phyloP scores from a whole-genome alignment of 2,329 filamentous ascomycete species.

The Chaetomium globosum region DNA sequence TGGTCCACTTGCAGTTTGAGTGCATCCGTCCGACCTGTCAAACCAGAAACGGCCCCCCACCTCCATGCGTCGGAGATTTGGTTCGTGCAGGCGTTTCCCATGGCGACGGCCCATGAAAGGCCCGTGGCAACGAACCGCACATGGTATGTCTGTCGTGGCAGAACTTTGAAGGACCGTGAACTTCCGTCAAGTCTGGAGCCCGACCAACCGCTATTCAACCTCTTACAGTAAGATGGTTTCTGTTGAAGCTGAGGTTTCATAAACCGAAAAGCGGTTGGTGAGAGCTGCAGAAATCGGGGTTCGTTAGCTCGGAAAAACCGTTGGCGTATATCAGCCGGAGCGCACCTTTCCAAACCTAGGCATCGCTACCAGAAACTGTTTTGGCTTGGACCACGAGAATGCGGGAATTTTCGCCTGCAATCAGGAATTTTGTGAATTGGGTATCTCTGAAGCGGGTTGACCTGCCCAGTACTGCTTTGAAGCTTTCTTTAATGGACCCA shows the following conservation, averaged over 20 bases:
- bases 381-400: no score
- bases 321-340: not conserved
- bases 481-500: no score
- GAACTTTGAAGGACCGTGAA: not conserved
- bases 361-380: not conserved
- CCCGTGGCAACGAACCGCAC: slow-evolving; percentile 3
- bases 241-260: not conserved
- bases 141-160: not conserved
- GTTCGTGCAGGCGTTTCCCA: not conserved
- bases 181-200: not conserved
- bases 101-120: not conserved
- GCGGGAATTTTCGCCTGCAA: not conserved
- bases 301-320: not conserved
- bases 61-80: not conserved
- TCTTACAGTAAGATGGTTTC: not conserved
- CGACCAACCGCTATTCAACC: no score
- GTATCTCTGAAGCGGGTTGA: no score
- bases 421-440: not conserved
- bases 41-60: not conserved
- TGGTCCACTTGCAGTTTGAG: not conserved
- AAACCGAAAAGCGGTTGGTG: not conserved
- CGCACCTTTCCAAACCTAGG: not conserved
- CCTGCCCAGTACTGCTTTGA: no score
- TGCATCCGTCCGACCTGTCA: not conserved
- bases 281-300: not conserved